Evolutionary conservation across 1,284 basidiomycete genomes (phyloP).

Genomic region (Pascua sp.): DNA sequence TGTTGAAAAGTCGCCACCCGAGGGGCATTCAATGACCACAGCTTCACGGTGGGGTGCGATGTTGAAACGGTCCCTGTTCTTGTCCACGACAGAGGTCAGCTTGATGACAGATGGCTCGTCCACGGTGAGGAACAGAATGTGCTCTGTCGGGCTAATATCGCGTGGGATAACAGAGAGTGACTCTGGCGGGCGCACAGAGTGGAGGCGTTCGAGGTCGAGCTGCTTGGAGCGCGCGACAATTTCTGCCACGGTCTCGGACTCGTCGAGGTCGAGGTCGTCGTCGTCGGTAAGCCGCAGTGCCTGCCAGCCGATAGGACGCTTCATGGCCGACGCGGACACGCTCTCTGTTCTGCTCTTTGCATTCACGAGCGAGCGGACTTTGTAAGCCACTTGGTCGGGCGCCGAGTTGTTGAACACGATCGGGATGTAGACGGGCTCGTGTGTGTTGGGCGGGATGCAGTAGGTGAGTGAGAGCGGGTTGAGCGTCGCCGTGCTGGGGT

Average conservation of each 20-base stretch:
- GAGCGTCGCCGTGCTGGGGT: slow-evolving; percentile 40
- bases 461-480: slow-evolving; percentile 48
- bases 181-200: slow-evolving; percentile 37
- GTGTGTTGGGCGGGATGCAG: slow-evolving; percentile 40
- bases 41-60: slow-evolving; percentile 62
- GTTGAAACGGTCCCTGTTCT: slow-evolving; percentile 61
- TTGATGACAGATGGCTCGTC: slow-evolving; percentile 67
- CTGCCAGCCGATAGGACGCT: slow-evolving; percentile 19
- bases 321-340: slow-evolving; percentile 26
- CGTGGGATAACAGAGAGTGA: slow-evolving; percentile 37
- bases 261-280: slow-evolving; percentile 47
- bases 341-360: slow-evolving; percentile 27
- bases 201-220: slow-evolving; percentile 51
- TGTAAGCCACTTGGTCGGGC: slow-evolving; percentile 70
- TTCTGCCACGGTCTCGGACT: slow-evolving; percentile 54
- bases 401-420: slow-evolving; percentile 82
- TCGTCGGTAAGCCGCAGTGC: slow-evolving; percentile 29
- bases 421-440: slow-evolving; percentile 42
- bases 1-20: slow-evolving; percentile 50
- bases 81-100: slow-evolving; percentile 68
- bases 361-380: slow-evolving; percentile 65
- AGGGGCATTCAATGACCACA: slow-evolving; percentile 76
- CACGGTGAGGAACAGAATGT: slow-evolving; percentile 67
- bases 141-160: slow-evolving; percentile 65
- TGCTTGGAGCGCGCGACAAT: slow-evolving; percentile 20